Base-by-base conservation (phyloP, 164 flowering plant genomes). In the Platanus orientalis region DNA sequence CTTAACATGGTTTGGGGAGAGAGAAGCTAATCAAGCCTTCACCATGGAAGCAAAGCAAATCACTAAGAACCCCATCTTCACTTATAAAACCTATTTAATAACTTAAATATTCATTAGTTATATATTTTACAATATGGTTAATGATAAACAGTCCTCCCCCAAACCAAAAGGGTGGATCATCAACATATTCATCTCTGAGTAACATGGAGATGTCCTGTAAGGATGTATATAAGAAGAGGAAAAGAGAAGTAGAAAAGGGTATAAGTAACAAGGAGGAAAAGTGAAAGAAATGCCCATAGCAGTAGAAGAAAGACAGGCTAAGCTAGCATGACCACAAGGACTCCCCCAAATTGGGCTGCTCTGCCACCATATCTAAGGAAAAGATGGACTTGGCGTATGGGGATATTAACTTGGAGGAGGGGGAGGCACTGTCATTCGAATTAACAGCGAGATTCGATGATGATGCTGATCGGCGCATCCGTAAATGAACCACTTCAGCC, bases 401-500 rank as follows among this genome's bases (percentile, higher is more conserved):
- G 20, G 60, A 47, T 13, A 32, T 42, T 3, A 63, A 34, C 71
- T 71, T 72, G 28, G 75, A 65, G 0, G 88, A 61, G 10, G 77
- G 73, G 0, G 77, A 68, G 26, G 32, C 60, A 54, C 57, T 55
- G 7, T 75, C 65, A 17, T 34, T 47, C 0, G 65, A 45, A 21
- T 58, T 29, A 12, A 61, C 48, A 29, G 66, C 53, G 25, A 63
- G 48, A 34, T 57, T 54, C 10, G 73, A 45, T 13, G 45, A 7
- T 3, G 79, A 47, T 0, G 71, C 48, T 0, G 67, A 44, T 24
- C 78, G 86, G 42, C 72, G 78, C 84, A 84, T 76, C 57, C 78
- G 64, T 83, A 89, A 71, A 53, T 81, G 89, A 2, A 85, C 83
- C 1, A 87, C 83, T 67, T 89, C 93, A 5, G 96, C 96, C 56